Evolutionary conservation across 1,139 yeast species (phyloP).

Genomic region (Arxiozyma bovina): DNA sequence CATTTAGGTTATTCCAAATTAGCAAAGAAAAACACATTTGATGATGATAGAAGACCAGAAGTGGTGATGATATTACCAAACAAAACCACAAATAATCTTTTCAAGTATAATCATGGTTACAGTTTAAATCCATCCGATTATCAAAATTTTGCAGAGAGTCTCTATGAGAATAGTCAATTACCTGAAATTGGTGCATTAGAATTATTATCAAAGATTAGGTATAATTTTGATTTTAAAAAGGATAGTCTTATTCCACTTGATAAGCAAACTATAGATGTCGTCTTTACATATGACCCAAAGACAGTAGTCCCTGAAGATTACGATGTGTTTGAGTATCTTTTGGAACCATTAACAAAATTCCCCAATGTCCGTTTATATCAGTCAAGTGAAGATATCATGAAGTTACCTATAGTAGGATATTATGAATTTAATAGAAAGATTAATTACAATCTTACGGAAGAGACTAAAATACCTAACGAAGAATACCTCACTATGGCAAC

Average conservation of each 20-base stretch:
- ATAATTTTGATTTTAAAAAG: slow-evolving; percentile 10
- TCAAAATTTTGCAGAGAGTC: slow-evolving; percentile 34
- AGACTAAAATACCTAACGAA: slow-evolving; percentile 34
- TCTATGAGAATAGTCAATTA: slow-evolving; percentile 31
- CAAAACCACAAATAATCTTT: slow-evolving; percentile 25
- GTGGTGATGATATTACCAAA: slow-evolving; percentile 36
- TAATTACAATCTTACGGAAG: slow-evolving; percentile 35
- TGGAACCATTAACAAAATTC: slow-evolving; percentile 49
- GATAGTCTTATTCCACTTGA: slow-evolving; percentile 23
- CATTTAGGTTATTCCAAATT: slow-evolving; percentile 39
- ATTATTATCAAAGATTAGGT: slow-evolving; percentile 10
- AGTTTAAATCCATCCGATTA: slow-evolving; percentile 12
- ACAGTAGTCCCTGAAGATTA: slow-evolving; percentile 52
- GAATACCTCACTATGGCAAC: slow-evolving; percentile 44
- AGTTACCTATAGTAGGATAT: slow-evolving; percentile 38
- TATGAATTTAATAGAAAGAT: slow-evolving; percentile 36
- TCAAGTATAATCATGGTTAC: slow-evolving; percentile 14
- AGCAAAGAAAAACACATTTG: slow-evolving; percentile 14
- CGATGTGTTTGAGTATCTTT: slow-evolving; percentile 48
- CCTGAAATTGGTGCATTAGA: slow-evolving; percentile 29
- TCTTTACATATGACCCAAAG: slow-evolving; percentile 47
- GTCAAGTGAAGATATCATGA: slow-evolving; percentile 41
- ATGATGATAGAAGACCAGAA: slow-evolving; percentile 27
- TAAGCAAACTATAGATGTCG: slow-evolving; percentile 42
- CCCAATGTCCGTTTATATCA: slow-evolving; percentile 49